Evolutionary conservation across 352 stramenopile species (phyloP).

Genomic region (Phytopythium montanum): DNA sequence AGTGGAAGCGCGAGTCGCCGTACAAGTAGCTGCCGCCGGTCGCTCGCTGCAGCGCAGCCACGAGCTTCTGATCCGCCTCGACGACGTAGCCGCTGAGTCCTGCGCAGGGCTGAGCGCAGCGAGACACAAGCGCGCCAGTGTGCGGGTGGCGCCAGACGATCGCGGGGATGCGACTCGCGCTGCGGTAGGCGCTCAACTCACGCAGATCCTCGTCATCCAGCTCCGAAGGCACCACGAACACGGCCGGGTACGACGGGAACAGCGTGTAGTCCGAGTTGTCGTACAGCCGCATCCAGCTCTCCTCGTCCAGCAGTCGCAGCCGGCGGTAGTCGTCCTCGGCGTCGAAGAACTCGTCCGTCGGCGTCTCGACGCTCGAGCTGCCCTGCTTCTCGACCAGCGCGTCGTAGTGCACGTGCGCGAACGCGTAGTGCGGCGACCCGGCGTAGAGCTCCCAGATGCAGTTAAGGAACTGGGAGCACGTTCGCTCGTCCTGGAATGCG

Average conservation of each 20-base stretch:
- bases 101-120: constrained; percentile 82
- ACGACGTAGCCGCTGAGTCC: constrained; percentile 81
- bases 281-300: constrained; percentile 79
- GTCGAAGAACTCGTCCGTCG: constrained; percentile 58
- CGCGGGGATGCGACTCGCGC: constrained; percentile 90
- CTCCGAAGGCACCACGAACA: constrained; percentile 91
- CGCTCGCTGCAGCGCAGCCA: constrained; percentile 63
- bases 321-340: constrained; percentile 78
- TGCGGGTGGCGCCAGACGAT: constrained; percentile 92
- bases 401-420: constrained; percentile 75
- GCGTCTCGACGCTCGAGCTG: constrained; percentile 32
- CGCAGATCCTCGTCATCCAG: constrained; percentile 90
- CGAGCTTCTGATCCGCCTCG: constrained; percentile 79
- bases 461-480: constrained; percentile 70
- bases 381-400: constrained; percentile 45
- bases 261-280: constrained; percentile 87
- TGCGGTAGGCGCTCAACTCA: constrained; percentile 90
- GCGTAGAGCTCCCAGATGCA: constrained; percentile 75
- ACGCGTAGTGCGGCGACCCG: constrained; percentile 51
- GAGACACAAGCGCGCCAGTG: constrained; percentile 88
- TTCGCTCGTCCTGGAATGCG: constrained; percentile 79
- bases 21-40: constrained; percentile 33
- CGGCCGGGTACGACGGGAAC: constrained; percentile 93
- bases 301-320: constrained; percentile 73
- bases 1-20: constrained; percentile 75